phyloP scores from a whole-genome alignment of 495 filamentous ascomycete genomes.

The Penicillium samsonianum region DNA sequence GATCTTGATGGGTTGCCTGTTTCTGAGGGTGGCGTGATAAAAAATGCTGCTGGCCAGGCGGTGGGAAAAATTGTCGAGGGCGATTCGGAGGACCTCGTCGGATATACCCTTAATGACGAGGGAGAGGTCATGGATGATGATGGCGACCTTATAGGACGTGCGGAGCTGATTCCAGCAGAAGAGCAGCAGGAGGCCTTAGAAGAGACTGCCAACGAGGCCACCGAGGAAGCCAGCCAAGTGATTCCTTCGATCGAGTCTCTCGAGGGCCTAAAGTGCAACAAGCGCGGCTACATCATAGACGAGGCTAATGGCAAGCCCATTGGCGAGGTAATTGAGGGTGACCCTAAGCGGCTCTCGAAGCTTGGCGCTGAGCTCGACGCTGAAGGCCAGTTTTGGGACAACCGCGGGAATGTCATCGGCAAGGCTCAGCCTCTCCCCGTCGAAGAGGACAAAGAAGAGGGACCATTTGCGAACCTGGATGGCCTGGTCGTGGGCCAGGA shows the following conservation, averaged over 20 bases:
- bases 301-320: conserved; percentile 50
- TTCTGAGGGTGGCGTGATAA: too few species aligned
- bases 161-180: conserved; percentile 51
- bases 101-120: too few species aligned
- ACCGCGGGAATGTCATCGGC: conserved; percentile 59
- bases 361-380: conserved; percentile 57
- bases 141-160: too few species aligned
- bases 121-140: too few species aligned
- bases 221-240: conserved; percentile 36
- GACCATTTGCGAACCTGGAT: conserved; percentile 64
- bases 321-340: conserved; percentile 61
- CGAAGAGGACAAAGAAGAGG: conserved; percentile 55
- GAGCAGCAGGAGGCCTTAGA: conserved; percentile 34
- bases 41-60: too few species aligned
- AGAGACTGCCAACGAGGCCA: conserved; percentile 24
- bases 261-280: conserved; percentile 65
- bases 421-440: conserved; percentile 60
- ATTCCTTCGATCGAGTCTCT: conserved; percentile 59
- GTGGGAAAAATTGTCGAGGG: too few species aligned
- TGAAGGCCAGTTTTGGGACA: conserved; percentile 64
- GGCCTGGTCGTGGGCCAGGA: conserved; percentile 60
- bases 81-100: too few species aligned
- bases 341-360: conserved; percentile 58
- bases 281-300: conserved; percentile 60
- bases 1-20: too few species aligned